Evolutionary conservation across 2,329 filamentous ascomycete genomes (phyloP), one percentile per base, ranked within the genome.

Genomic region (Fusarium foetens): DNA sequence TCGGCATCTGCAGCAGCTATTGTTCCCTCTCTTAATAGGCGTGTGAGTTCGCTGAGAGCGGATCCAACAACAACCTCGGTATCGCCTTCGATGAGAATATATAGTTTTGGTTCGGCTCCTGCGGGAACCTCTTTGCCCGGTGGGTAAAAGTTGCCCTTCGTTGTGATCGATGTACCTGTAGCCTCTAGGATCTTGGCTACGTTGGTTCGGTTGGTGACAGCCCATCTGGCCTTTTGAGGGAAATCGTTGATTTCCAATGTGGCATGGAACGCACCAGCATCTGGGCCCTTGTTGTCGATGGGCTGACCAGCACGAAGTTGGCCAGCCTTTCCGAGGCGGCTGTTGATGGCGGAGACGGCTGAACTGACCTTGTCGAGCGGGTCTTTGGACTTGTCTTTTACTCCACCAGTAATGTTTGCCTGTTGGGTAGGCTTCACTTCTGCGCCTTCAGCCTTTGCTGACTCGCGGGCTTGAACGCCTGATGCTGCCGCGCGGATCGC

Each of bases 201-300:
- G 78, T 99, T 99, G 39, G 96, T 98, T 73, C 96, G 91, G 81
- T 99, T 99, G 42, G 96, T 99, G 84, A 99, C 96, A 16, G 94
- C 95, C 96, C 96, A 99, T 76, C 96, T 90, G 72, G 96, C 96
- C 86, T 98, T 98, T 81, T 99, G 96, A 38, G 96, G 96, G 83
- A 98, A 98, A 83, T 99, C 96, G 82, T 99, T 99, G 89, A 99
- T 99, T 82, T 98, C 96, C 69, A 99, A 87, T 8, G 95, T 98
- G 21, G 96, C 95, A 81, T 99, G 96, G 87, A 94, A 99, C 1
- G 95, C 94, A 57, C 96, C 96, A 6, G 96, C 96, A 81, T 99
- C 96, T 1, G 96, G 96, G 2, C 96, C 96, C 82, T 98, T 98
- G 84, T 99, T 99, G 85, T 99, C 96, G 79, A 98, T 97, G 12